Evolutionary conservation across 129 eudicot genomes (phyloP).

Genomic region (Helichrysum umbraculigerum): DNA sequence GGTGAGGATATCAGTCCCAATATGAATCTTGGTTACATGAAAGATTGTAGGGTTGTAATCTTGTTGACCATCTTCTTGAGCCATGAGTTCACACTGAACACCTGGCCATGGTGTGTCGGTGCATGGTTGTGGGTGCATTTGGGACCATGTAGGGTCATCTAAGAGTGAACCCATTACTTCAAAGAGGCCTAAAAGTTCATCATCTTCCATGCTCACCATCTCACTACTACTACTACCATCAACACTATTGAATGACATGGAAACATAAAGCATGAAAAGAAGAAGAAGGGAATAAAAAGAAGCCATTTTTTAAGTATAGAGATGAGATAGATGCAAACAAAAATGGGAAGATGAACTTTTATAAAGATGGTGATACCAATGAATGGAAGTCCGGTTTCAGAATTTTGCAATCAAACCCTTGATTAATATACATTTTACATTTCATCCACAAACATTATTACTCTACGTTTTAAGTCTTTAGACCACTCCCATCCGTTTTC

Average conservation of each 20-base stretch:
- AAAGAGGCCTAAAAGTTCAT: constrained; percentile 60
- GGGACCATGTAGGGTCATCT: constrained; percentile 67
- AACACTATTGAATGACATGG: constrained; percentile 15
- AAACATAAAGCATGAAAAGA: constrained; percentile 19
- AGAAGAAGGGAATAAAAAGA: constrained; percentile 28
- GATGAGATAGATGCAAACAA: constrained; percentile 31
- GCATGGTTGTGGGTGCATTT: constrained; percentile 68
- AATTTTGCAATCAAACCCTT: constrained; percentile 24
- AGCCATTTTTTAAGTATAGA: constrained; percentile 26
- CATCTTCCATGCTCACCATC: constrained; percentile 52
- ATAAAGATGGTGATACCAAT: constrained; percentile 26
- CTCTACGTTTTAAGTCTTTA: constrained; percentile 2
- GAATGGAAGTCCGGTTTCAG: constrained; percentile 21
- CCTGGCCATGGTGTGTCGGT: constrained; percentile 85
- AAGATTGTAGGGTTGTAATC: constrained; percentile 49
- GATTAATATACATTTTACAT: background rate
- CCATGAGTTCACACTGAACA: constrained; percentile 64
- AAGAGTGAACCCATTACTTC: constrained; percentile 69
- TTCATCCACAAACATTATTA: constrained; percentile 6
- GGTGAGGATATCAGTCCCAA: constrained; percentile 49
- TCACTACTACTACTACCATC: constrained; percentile 21
- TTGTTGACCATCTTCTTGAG: constrained; percentile 39
- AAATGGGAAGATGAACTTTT: constrained; percentile 29
- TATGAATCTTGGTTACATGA: constrained; percentile 74
- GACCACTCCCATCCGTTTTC: too few species aligned